Evolutionary conservation across 768 basidiomycete genomes (phyloP), one percentile per base, ranked within the genome.

Genomic region (Boletus rubescentipes): DNA sequence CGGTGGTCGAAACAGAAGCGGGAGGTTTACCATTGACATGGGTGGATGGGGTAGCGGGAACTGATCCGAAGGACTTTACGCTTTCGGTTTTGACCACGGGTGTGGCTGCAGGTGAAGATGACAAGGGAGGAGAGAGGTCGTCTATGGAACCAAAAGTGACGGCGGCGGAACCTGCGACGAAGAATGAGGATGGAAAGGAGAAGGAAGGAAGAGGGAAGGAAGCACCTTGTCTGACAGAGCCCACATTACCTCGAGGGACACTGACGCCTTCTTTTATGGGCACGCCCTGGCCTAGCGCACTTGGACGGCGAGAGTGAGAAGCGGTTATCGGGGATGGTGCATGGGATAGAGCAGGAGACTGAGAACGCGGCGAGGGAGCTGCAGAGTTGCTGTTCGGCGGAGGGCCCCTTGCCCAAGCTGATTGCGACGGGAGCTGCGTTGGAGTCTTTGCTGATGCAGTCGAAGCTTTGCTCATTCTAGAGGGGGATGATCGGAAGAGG

Each of bases 401-500:
- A 47, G 92, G 92, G 72, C 92, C 91, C 80, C 75, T 87, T 75
- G 89, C 77, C 93, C 93, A 96, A 79, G 91, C 92, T 75, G 91
- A 92, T 80, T 85, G 83, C 78, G 79, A 71, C 71, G 87, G 75
- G 76, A 86, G 84, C 81, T 79, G 83, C 76, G 83, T 72, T 74
- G 81, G 80, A 78, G 76, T 86, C 83, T 86, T 87, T 76, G 76
- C 77, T 73, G 87, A 77, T 73, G 83, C 79, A 73, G 86, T 82
- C 63, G 89, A 85, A 76, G 83, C 83, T 86, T 87, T 93, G 90
- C 90, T 95, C 93, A 95, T 95, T 91, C 89, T 91, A 47, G 51
- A 16, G 59, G 54, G 51, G 39, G 51, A 21, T 35, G 55, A 55
- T 66, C 54, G 49, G 47, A 26, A 3, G 23, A 16, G 0, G 3